phyloP scores from a whole-genome alignment of 164 flowering plant species.

The Magnolia sinica region DNA sequence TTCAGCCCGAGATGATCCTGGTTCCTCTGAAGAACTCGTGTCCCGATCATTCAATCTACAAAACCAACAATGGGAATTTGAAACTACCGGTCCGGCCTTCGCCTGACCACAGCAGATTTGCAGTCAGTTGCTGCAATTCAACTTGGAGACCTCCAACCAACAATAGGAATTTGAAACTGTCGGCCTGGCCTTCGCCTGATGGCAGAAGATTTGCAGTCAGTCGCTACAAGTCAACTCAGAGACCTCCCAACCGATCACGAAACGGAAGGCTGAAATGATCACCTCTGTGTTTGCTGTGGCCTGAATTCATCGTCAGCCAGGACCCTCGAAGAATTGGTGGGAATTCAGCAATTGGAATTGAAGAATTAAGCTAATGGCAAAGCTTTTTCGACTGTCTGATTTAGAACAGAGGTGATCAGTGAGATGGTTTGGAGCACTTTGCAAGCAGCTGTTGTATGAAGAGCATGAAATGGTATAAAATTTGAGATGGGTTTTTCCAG shows the following conservation, averaged over 20 bases:
- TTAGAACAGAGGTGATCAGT: background rate
- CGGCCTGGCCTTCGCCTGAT: background rate
- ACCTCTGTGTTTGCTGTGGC: background rate
- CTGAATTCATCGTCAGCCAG: background rate
- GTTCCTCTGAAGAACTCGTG: background rate
- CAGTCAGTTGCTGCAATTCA: background rate
- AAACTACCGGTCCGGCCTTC: background rate
- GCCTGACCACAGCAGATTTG: background rate
- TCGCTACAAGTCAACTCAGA: background rate
- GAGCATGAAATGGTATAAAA: background rate
- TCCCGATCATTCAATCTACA: background rate
- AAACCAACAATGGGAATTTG: background rate
- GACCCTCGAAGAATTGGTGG: background rate
- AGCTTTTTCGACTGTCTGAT: background rate
- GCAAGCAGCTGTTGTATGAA: background rate
- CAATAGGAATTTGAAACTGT: background rate
- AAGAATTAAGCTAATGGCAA: background rate
- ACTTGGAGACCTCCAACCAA: background rate
- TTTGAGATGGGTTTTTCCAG: background rate
- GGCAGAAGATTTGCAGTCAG: background rate
- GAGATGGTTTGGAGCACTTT: background rate
- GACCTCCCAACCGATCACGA: no score
- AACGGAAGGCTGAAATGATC: background rate
- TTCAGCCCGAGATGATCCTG: background rate
- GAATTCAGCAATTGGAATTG: background rate